These are phyloP conservation scores for Solanum stenotomum DNA, from an alignment of 257 asterid genomes.

Conservation along the genomic window DNA sequence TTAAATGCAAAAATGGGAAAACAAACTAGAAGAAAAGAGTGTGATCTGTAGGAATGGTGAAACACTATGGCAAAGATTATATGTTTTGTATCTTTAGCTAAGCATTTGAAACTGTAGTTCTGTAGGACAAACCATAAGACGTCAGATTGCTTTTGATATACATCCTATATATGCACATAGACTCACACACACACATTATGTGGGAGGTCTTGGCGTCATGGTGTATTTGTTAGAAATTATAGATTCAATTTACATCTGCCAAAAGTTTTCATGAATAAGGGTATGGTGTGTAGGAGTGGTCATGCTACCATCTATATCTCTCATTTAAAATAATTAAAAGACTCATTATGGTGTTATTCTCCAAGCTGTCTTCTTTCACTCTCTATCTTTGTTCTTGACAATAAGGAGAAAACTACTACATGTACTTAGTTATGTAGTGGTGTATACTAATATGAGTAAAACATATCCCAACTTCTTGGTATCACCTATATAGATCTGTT, in stretches of 20 bases:
- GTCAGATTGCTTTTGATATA: background rate
- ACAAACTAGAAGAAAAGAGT: background rate
- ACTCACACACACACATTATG: background rate
- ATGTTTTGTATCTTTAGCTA: background rate
- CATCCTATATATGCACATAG: background rate
- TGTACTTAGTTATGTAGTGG: background rate
- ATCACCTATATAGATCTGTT: background rate
- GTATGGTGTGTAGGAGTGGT: background rate
- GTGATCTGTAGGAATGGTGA: background rate
- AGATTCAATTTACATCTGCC: background rate
- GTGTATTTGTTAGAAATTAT: background rate
- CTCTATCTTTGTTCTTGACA: background rate
- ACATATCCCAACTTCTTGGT: background rate
- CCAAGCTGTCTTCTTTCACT: background rate
- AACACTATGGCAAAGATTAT: background rate
- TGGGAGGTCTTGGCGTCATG: background rate
- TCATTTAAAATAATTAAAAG: background rate
- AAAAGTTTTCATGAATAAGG: background rate
- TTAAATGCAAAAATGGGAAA: background rate
- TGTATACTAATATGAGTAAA: background rate
- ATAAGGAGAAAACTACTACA: background rate
- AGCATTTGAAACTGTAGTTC: background rate
- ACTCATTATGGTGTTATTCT: background rate
- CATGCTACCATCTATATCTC: background rate
- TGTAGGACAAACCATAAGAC: background rate